Conservation (phyloP, 345 rosid species). For the Pistacia integerrima region DNA sequence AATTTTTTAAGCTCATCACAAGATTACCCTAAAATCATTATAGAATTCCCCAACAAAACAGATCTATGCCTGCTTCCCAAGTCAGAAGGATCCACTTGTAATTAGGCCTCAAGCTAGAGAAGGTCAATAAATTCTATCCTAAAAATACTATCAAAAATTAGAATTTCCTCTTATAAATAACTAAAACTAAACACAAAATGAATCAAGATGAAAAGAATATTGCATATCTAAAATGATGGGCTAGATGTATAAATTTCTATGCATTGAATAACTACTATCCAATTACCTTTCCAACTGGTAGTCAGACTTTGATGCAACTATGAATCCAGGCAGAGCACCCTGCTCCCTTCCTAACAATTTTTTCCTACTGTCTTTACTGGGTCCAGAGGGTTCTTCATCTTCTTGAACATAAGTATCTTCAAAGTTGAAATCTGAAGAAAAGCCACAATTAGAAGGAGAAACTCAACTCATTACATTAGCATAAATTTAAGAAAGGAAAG, state of each 20-base stretch:
- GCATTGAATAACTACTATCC: constrained; percentile 10
- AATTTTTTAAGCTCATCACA: too few relatives aligned
- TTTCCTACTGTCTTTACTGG: constrained; percentile 47
- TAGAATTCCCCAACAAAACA: too few relatives aligned
- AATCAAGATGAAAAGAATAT: neutral
- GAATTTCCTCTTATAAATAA: neutral
- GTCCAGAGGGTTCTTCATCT: constrained; percentile 68
- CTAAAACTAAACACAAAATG: neutral
- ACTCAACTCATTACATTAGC: neutral
- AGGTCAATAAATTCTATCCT: neutral
- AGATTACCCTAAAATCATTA: too few relatives aligned
- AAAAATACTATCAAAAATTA: neutral
- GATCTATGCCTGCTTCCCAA: neutral
- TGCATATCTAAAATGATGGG: constrained; percentile 12
- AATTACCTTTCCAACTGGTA: constrained; percentile 71
- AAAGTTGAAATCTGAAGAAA: constrained; percentile 64
- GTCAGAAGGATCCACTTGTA: neutral
- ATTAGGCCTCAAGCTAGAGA: neutral
- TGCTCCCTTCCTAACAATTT: constrained; percentile 64
- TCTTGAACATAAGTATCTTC: constrained; percentile 69
- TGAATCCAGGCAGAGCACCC: constrained; percentile 73
- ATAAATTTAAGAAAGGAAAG: neutral
- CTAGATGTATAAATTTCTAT: neutral
- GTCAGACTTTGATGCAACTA: constrained; percentile 64
- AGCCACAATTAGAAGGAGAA: constrained; percentile 17